Base-by-base conservation (phyloP, 2,329 filamentous ascomycete genomes). In the Colletotrichum tanaceti region DNA sequence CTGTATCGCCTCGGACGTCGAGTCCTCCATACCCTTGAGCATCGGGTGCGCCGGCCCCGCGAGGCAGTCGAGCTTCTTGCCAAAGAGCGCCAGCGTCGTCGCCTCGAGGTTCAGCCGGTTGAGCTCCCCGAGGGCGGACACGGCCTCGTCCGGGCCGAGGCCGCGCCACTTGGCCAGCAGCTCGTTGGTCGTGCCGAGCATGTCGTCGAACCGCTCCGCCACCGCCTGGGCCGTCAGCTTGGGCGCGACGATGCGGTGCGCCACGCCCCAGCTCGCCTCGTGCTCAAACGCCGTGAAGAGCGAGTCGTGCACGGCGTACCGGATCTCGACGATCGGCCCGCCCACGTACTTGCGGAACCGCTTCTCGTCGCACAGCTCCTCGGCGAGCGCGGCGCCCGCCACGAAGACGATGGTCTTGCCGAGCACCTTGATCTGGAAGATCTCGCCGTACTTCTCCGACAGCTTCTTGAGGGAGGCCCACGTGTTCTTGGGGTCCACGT, bases 1-100 rank as follows among this genome's bases (percentile, higher is more conserved):
- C 75, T 83, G 84, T 71, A 89, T 83, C 2, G 86, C 83, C 73
- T 89, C 87, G 0, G 81, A 81, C 0, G 86, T 89, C 10, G 85
- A 77, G 43, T 83, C 80, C 65, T 88, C 85, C 83, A 89, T 87
- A 16, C 81, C 86, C 55, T 81, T 75, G 65, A 89, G 72, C 77
- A 87, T 80, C 0, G 84, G 79, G 28, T 85, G 84, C 22, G 80
- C 80, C 1, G 80, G 77, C 0, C 85, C 85, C 0, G 75, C 74
- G 50, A 89, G 75, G 58, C 79, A 79, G 68, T 85, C 78, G 28
- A 87, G 75, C 66, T 81, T 82, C 74, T 85, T 83, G 60, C 86
- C 83, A 71, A 81, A 88, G 38, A 89, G 81, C 28, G 81, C 82
- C 44, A 82, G 75, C 3, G 85, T 83, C 2, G 81, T 84, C 3